phyloP scores from a whole-genome alignment of 768 basidiomycete species.

The Mycena vitilis region DNA sequence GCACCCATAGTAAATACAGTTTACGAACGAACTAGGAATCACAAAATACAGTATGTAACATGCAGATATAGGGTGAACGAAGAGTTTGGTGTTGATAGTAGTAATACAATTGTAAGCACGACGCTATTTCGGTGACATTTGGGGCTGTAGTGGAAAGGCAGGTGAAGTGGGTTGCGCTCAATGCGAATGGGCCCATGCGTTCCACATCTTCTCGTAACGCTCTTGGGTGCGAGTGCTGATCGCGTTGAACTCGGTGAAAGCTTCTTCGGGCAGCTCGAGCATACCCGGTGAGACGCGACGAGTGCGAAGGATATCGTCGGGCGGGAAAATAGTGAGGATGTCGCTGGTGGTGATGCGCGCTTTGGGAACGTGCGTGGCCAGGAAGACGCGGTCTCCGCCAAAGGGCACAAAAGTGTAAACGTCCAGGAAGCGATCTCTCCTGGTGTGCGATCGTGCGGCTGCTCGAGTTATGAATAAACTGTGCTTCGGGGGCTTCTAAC shows the following conservation, averaged over 20 bases:
- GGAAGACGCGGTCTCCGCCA: conserved; percentile 69
- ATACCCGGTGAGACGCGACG: conserved; percentile 57
- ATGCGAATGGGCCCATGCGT: conserved; percentile 50
- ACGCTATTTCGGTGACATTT: conserved; percentile 33
- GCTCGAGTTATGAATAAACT: conserved; percentile 11
- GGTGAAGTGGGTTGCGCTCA: conserved; percentile 8
- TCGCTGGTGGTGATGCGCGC: conserved; percentile 72
- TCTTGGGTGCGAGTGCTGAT: conserved; percentile 64
- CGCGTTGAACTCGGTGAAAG: conserved; percentile 68
- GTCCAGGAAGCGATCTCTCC: conserved; percentile 70
- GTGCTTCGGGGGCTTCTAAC: background rate
- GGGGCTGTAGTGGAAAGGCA: background rate
- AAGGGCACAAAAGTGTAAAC: conserved; percentile 75
- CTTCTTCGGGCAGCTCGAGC: conserved; percentile 72
- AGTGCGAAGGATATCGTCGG: conserved; percentile 48
- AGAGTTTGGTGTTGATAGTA: conserved; percentile 21
- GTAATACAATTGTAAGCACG: conserved; percentile 29
- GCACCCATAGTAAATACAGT: conserved; percentile 16
- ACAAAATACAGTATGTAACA: background rate
- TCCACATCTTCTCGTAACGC: conserved; percentile 67
- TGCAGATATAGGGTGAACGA: conserved; percentile 9
- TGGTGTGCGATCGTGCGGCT: conserved; percentile 69
- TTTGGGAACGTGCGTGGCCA: conserved; percentile 66
- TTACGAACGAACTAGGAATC: conserved; percentile 4
- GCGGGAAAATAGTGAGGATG: conserved; percentile 69